Evolutionary conservation across 805 yeast species (phyloP), one percentile per base, ranked within the genome.

Genomic region (Suhomyces prunicola): DNA sequence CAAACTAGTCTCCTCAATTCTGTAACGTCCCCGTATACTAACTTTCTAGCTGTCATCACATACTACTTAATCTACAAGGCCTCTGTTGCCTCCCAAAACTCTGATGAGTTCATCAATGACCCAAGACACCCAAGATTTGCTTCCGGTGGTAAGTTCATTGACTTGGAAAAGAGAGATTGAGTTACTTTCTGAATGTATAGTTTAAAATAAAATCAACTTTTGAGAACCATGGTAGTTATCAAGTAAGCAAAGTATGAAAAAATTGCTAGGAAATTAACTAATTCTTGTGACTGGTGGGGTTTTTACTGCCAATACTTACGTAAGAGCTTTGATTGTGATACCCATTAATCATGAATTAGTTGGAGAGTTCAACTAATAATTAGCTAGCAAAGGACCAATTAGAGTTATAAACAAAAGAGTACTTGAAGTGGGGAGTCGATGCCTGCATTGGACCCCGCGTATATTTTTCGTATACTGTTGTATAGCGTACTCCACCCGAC

Each of bases 41-140:
- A 66, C 69, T 44, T 42, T 17, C 50, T 65, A 76, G 81, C 78
- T 58, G 87, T 77, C 62, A 68, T 83, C 61, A 83, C 93, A 63
- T 86, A 83, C 80, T 86, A 77, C 77, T 79, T 85, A 62, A 78
- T 89, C 65, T 80, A 83, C 72, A 84, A 85, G 77, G 86, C 83
- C 50, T 85, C 90, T 58, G 73, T 71, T 56, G 86, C 87, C 57
- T 81, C 89, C 63, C 78, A 84, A 73, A 79, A 85, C 80, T 79
- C 93, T 56, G 81, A 80, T 58, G 96, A 89, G 77, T 90, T 85
- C 80, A 84, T 86, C 76, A 90, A 90, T 74, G 97, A 90, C 77
- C 97, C 97, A 79, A 88, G 96, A 82, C 90, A 90, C 81, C 97
- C 97, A 75, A 87, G 96, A 79, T 88, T 89, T 71, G 77, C 73